These are phyloP conservation scores for Chaetomiaceae sp. DNA, from an alignment of 2,329 filamentous ascomycete genomes.

Conservation along the genomic window DNA sequence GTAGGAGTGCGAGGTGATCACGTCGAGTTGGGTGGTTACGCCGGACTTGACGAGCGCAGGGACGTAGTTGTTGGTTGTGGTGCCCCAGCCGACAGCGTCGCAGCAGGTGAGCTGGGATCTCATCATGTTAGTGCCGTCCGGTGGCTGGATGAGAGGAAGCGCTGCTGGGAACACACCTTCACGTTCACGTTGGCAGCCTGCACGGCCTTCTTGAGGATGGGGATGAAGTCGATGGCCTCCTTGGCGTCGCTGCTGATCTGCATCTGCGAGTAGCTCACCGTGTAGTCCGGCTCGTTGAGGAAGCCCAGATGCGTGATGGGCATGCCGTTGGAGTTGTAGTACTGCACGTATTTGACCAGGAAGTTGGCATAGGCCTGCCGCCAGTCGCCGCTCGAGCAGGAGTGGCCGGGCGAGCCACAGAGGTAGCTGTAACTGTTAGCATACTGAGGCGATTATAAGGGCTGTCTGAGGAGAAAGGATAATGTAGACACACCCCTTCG, in stretches of 20 bases:
- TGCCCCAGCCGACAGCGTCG: conserved; percentile 20
- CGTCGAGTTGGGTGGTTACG: conserved; percentile 31
- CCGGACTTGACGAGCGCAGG: conserved; percentile 31
- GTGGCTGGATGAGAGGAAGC: too few species aligned
- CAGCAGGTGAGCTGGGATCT: conserved; percentile 22
- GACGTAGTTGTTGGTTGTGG: conserved; percentile 13
- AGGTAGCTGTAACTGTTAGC: conserved; percentile 22
- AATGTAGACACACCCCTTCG: too few species aligned
- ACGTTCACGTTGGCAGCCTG: conserved; percentile 36
- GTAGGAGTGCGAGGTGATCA: conserved; percentile 39
- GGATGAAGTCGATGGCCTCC: conserved; percentile 34
- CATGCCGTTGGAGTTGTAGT: conserved; percentile 28
- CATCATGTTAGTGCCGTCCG: too few species aligned
- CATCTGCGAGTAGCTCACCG: conserved; percentile 27
- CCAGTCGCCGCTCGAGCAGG: conserved; percentile 31
- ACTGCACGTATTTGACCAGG: conserved; percentile 32
- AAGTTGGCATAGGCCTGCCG: conserved; percentile 33
- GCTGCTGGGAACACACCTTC: too few species aligned
- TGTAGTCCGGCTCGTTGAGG: conserved; percentile 32
- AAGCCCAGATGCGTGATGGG: conserved; percentile 31
- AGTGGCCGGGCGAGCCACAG: conserved; percentile 29
- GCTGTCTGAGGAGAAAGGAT: too few species aligned
- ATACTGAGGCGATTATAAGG: too few species aligned
- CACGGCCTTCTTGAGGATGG: conserved; percentile 39
- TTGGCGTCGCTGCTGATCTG: conserved; percentile 32